A percentile compares a stretch with the other conserved stretches of the same genome.
phyloP scores from a whole-genome alignment of 805 yeast genomes.

The Myxozyma vanderwaltii region DNA sequence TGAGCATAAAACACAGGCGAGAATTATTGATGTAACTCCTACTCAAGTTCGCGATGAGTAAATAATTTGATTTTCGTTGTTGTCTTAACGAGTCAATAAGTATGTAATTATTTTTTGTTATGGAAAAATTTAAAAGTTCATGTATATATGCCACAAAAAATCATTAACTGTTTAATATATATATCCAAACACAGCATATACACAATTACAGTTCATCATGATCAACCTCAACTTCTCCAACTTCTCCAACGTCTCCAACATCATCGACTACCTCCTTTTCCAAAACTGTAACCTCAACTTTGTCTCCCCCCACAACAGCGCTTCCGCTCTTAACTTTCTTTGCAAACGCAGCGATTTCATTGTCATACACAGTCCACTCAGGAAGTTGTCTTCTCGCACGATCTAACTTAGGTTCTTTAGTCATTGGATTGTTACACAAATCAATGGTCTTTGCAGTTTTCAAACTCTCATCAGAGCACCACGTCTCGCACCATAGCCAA shows the following conservation, averaged over 20 bases:
- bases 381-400: slow-evolving; percentile 75
- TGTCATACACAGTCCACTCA: slow-evolving; percentile 73
- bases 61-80: no score
- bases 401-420: slow-evolving; percentile 76
- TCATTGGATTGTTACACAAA: slow-evolving; percentile 78
- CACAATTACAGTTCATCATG: slow-evolving; percentile 10
- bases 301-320: slow-evolving; percentile 20
- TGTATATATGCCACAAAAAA: slow-evolving; percentile 1
- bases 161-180: no score
- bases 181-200: background rate
- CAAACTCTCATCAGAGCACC: slow-evolving; percentile 73
- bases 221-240: background rate
- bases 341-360: slow-evolving; percentile 49
- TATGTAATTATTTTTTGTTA: no score
- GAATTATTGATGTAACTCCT: slow-evolving; percentile 29
- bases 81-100: no score
- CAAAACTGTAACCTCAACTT: background rate
- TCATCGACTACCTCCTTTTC: background rate
- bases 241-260: background rate
- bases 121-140: no score
- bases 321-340: slow-evolving; percentile 23
- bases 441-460: slow-evolving; percentile 75
- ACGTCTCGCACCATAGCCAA: slow-evolving; percentile 93
- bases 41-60: slow-evolving; percentile 15
- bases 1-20: background rate